Evolutionary conservation across 768 basidiomycete genomes (phyloP), one percentile per base, ranked within the genome.

Genomic region (Xerocomus spinulosus): DNA sequence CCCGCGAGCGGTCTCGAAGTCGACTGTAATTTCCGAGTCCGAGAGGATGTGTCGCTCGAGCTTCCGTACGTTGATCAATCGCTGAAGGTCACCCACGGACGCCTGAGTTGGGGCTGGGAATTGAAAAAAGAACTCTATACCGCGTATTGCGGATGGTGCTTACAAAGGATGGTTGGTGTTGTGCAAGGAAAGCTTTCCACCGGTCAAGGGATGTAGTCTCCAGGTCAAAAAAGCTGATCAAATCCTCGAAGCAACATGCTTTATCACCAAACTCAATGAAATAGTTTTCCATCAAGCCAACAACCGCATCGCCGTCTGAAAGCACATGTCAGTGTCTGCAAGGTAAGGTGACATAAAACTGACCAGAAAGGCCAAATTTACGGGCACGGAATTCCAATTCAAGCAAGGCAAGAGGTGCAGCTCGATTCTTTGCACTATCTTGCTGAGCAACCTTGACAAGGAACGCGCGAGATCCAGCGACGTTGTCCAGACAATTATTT

Each of bases 211-310:
- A 73, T 12, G 76, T 70, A 41, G 66, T 75, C 20, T 76, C 68
- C 13, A 87, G 66, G 8, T 58, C 59, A 46, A 85, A 64, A 61
- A 86, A 92, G 3, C 82, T 80, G 54, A 75, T 76, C 33, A 95
- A 69, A 57, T 96, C 93, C 67, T 94, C 92, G 49, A 82, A 89
- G 63, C 90, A 92, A 64, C 87, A 91, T 5, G 84, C 73, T 66
- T 92, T 95, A 64, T 83, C 81, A 25, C 87, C 85, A 56, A 92
- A 80, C 49, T 70, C 71, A 33, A 78, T 70, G 59, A 92, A 82
- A 65, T 94, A 95, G 40, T 73, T 67, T 57, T 80, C 71, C 60
- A 92, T 68, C 46, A 84, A 70, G 10, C 64, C 58, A 26, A 77
- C 61, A 46, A 83, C 55, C 24, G 68, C 66, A 12, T 57, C 56